phyloP scores from a whole-genome alignment of 441 rosid genomes.

The Isatis lusitanica region DNA sequence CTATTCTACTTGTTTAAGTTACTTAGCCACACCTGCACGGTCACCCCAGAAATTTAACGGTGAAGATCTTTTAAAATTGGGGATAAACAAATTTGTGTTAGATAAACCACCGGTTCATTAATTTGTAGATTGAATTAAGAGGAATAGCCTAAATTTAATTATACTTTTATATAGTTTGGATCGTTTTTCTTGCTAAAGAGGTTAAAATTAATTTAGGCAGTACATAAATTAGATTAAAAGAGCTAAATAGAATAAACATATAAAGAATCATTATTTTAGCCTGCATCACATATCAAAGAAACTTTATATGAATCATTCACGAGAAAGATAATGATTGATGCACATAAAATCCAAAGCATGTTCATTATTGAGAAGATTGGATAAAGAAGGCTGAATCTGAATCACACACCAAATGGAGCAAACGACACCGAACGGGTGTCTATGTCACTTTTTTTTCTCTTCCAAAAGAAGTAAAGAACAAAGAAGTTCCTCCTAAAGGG shows the following conservation, averaged over 20 bases:
- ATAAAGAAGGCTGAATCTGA: constrained; percentile 20
- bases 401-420: constrained; percentile 16
- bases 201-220: not conserved
- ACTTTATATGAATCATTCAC: not conserved
- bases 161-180: not conserved
- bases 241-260: not conserved
- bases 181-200: not conserved
- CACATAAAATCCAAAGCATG: constrained; percentile 18
- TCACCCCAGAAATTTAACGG: too few species aligned
- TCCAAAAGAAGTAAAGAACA: constrained; percentile 7
- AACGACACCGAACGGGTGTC: constrained; percentile 17
- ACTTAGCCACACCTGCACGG: too few species aligned
- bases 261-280: not conserved
- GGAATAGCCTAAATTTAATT: too few species aligned
- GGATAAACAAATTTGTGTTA: not conserved
- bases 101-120: not conserved
- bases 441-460: constrained; percentile 2
- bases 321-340: not conserved
- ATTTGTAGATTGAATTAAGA: not conserved
- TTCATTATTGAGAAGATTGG: constrained; percentile 27
- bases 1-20: too few species aligned
- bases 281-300: constrained; percentile 3
- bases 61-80: too few species aligned
- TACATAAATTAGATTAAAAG: not conserved
- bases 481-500: constrained; percentile 13